Evolutionary conservation across 352 stramenopile species (phyloP).

Genomic region (Globisporangium okanoganense): DNA sequence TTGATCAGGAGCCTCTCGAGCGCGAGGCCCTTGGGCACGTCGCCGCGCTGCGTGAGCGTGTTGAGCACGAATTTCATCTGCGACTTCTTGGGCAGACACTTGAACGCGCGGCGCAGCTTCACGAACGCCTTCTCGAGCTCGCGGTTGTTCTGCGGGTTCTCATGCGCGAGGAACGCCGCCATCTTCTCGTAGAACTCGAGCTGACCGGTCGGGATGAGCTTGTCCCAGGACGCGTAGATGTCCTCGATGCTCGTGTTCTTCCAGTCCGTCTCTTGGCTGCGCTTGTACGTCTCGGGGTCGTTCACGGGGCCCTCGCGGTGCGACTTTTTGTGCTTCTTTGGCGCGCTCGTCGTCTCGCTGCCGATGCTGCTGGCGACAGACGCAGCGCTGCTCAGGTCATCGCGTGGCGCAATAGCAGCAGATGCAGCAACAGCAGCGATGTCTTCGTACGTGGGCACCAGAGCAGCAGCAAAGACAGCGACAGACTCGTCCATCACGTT

Average conservation of each 20-base stretch:
- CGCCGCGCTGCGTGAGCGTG: slow-evolving; percentile 64
- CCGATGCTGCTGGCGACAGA: background rate
- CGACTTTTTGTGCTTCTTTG: slow-evolving; percentile 12
- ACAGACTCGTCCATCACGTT: background rate
- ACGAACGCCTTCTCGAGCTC: slow-evolving; percentile 86
- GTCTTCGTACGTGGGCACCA: background rate
- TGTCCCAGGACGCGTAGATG: slow-evolving; percentile 86
- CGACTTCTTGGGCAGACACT: slow-evolving; percentile 90
- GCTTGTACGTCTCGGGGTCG: slow-evolving; percentile 86
- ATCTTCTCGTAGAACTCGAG: slow-evolving; percentile 77
- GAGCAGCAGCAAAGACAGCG: background rate
- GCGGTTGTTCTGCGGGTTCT: slow-evolving; percentile 67
- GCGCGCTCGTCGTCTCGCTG: background rate
- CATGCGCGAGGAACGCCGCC: slow-evolving; percentile 70
- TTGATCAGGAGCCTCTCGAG: slow-evolving; percentile 85
- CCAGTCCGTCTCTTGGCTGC: slow-evolving; percentile 69
- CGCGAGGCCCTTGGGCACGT: slow-evolving; percentile 36
- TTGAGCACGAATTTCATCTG: slow-evolving; percentile 88
- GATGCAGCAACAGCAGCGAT: background rate
- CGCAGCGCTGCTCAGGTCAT: slow-evolving; percentile 3
- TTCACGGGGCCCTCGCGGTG: slow-evolving; percentile 43
- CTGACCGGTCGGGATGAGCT: slow-evolving; percentile 65
- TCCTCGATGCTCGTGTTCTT: slow-evolving; percentile 85
- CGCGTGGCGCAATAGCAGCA: background rate
- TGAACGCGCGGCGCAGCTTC: slow-evolving; percentile 79